These are phyloP conservation scores for Pestalotiopsis sp. DNA, from an alignment of 2,329 filamentous ascomycete genomes.

Conservation along the genomic window DNA sequence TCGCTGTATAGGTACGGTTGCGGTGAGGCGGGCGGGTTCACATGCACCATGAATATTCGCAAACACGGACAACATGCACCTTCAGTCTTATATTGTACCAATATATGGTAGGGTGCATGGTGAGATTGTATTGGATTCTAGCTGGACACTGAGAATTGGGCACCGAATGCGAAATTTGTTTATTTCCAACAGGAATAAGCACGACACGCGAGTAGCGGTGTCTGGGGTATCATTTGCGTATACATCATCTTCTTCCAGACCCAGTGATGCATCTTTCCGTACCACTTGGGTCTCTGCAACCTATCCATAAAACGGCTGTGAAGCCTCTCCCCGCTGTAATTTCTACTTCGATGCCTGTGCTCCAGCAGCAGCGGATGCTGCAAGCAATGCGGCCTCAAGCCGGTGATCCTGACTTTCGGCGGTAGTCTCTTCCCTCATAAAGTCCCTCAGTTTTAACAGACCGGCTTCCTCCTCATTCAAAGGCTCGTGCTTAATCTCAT, in stretches of 20 bases:
- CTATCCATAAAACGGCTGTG: neutral
- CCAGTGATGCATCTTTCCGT: neutral
- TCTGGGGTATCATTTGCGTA: constrained; percentile 8
- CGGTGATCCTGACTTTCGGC: neutral
- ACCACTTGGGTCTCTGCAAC: neutral
- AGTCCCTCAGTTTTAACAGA: neutral
- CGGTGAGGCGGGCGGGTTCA: too few species aligned
- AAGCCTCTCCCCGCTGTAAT: neutral
- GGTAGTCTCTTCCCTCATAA: constrained; percentile 2
- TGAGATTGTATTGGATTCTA: neutral
- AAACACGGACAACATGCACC: too few species aligned
- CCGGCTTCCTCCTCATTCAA: constrained; percentile 8
- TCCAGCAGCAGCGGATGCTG: neutral
- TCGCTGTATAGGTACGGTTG: too few species aligned
- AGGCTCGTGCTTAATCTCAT: constrained; percentile 5
- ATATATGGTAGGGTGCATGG: too few species aligned
- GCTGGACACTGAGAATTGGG: neutral
- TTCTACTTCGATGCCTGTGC: neutral
- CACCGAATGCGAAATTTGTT: neutral
- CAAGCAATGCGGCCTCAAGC: neutral
- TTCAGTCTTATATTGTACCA: neutral
- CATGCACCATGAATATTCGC: too few species aligned
- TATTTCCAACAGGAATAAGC: neutral
- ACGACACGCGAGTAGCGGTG: neutral
- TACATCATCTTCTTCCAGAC: neutral